Evolutionary conservation across 352 stramenopile genomes (phyloP).

Genomic region (Phytophthora quininea): DNA sequence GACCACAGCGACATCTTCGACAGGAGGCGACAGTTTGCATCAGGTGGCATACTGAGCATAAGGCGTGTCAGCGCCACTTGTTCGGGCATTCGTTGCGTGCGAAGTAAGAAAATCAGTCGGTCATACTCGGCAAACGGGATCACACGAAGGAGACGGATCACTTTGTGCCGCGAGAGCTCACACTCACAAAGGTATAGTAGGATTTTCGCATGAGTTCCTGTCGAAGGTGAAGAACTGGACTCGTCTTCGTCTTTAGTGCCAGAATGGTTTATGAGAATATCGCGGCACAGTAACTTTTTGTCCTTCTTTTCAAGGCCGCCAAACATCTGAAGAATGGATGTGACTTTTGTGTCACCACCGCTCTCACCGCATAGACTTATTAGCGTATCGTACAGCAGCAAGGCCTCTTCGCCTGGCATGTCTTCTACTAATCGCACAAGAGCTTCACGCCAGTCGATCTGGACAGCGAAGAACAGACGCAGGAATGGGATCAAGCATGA

Average conservation of each 20-base stretch:
- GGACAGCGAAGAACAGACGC: constrained; percentile 39
- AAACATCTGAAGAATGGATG: constrained; percentile 52
- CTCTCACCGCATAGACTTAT: constrained; percentile 23
- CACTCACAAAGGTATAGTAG: constrained; percentile 56
- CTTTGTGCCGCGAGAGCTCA: constrained; percentile 48
- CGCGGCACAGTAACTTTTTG: constrained; percentile 44
- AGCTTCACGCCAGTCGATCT: constrained; percentile 25
- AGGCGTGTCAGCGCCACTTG: constrained; percentile 65
- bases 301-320: constrained; percentile 39
- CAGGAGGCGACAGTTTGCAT: constrained; percentile 55
- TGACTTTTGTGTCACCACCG: constrained; percentile 12
- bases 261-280: constrained; percentile 27
- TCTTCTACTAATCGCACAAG: constrained; percentile 56
- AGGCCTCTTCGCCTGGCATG: constrained; percentile 39
- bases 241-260: constrained; percentile 14
- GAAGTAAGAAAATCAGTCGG: constrained; percentile 50
- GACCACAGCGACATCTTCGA: constrained; percentile 44
- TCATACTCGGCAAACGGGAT: constrained; percentile 44
- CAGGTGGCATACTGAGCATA: constrained; percentile 57
- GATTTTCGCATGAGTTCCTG: constrained; percentile 32
- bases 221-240: neutral
- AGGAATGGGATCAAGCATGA: constrained; percentile 43
- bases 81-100: constrained; percentile 59
- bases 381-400: constrained; percentile 51
- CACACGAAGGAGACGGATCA: constrained; percentile 48